A percentile compares a stretch with the other conserved stretches of the same genome.
phyloP scores from a whole-genome alignment of 192 early-diverging fungal species.

The Neocallimastix lanati region DNA sequence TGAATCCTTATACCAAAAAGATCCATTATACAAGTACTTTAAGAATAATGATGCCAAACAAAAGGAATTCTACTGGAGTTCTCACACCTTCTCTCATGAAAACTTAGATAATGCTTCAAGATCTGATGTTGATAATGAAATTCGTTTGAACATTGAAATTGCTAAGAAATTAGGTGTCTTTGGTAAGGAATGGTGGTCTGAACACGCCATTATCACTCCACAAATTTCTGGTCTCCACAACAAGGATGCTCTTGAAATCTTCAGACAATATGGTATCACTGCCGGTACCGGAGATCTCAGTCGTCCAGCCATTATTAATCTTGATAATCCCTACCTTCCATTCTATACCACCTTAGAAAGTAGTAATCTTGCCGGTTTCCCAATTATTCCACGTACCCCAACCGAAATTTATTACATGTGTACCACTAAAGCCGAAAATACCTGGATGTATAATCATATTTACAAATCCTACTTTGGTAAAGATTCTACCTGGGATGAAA shows the following conservation, averaged over 20 bases:
- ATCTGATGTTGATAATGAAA: slow-evolving; percentile 13
- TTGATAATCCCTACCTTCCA: background rate
- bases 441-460: background rate
- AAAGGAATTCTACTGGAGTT: slow-evolving; percentile 14
- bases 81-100: slow-evolving; percentile 17
- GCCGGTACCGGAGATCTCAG: background rate
- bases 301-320: background rate
- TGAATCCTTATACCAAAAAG: background rate
- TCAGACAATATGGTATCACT: background rate
- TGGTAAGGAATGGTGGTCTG: slow-evolving; percentile 2
- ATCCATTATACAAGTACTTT: slow-evolving; percentile 10
- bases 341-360: background rate
- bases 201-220: slow-evolving; percentile 18
- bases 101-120: slow-evolving; percentile 14
- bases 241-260: slow-evolving; percentile 6
- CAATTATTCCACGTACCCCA: background rate
- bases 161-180: slow-evolving; percentile 9
- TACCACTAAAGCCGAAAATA: background rate
- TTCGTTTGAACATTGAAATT: slow-evolving; percentile 18
- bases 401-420: background rate
- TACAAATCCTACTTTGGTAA: background rate
- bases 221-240: slow-evolving; percentile 21
- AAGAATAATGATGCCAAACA: background rate
- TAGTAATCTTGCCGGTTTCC: background rate
- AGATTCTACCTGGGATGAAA: background rate